Evolutionary conservation across 768 basidiomycete genomes (phyloP).

Genomic region (Termitomyces sp.): DNA sequence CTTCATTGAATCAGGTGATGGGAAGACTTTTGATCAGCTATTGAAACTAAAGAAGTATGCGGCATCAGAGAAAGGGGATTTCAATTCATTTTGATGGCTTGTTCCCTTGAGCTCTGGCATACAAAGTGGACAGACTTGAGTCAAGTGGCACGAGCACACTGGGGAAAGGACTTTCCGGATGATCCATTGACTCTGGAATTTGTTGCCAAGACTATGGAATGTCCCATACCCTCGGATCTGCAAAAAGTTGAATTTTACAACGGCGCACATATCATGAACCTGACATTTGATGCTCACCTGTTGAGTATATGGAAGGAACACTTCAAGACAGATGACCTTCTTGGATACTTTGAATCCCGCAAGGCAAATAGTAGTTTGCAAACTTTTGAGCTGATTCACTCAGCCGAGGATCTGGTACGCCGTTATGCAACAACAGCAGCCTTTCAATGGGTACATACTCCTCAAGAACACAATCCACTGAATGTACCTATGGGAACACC

Average conservation of each 20-base stretch:
- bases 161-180: slow-evolving; percentile 14
- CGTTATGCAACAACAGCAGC: slow-evolving; percentile 7
- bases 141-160: slow-evolving; percentile 16
- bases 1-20: no score
- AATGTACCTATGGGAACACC: slow-evolving; percentile 4
- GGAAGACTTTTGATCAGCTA: no score
- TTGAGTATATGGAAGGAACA: slow-evolving; percentile 19
- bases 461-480: not conserved
- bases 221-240: slow-evolving; percentile 19
- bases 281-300: slow-evolving; percentile 18
- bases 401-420: not conserved
- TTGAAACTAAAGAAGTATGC: no score
- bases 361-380: not conserved
- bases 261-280: no score
- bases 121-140: slow-evolving; percentile 29
- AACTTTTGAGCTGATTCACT: slow-evolving; percentile 4
- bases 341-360: not conserved
- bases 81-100: slow-evolving; percentile 18
- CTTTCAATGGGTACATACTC: not conserved
- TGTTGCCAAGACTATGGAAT: slow-evolving; percentile 13
- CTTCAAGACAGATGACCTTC: slow-evolving; percentile 10
- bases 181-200: slow-evolving; percentile 17
- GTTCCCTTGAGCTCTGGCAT: slow-evolving; percentile 26
- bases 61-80: slow-evolving; percentile 14
- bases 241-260: slow-evolving; percentile 23